phyloP scores from a whole-genome alignment of 352 stramenopile genomes.

The Aphanomyces stellatus region DNA sequence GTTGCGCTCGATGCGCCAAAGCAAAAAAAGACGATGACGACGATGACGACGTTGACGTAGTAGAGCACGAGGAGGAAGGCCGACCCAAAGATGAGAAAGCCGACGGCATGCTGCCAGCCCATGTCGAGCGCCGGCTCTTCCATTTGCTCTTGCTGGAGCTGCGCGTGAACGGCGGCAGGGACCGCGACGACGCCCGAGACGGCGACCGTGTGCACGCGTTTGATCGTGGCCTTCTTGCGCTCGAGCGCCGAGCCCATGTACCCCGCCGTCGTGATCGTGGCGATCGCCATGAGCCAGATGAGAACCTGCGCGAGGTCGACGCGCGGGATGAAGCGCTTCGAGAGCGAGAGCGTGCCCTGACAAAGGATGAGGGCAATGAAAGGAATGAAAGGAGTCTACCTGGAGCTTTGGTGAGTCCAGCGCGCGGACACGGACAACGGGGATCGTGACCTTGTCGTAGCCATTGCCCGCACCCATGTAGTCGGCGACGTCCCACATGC shows the following conservation, averaged over 20 bases:
- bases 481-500: constrained; percentile 68
- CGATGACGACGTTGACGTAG: constrained; percentile 59
- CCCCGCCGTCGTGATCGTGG: constrained; percentile 56
- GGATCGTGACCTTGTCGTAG: constrained; percentile 40
- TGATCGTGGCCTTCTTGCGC: constrained; percentile 30
- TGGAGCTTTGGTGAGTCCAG: constrained; percentile 49
- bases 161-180: constrained; percentile 40
- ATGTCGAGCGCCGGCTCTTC: constrained; percentile 63
- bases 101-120: constrained; percentile 50
- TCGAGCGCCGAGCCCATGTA: constrained; percentile 64
- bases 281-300: constrained; percentile 67
- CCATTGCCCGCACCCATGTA: constrained; percentile 47
- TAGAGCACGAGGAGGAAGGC: constrained; percentile 62
- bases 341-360: constrained; percentile 44
- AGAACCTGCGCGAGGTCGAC: constrained; percentile 60
- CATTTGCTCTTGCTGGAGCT: constrained; percentile 38
- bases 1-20: constrained; percentile 46
- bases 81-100: constrained; percentile 51
- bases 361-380: neutral
- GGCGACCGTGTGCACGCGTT: constrained; percentile 35
- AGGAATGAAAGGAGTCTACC: constrained; percentile 20
- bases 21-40: constrained; percentile 62
- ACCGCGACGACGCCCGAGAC: constrained; percentile 31
- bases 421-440: constrained; percentile 65
- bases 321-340: constrained; percentile 43